These are phyloP conservation scores for Quercus variabilis DNA, from an alignment of 306 rosid genomes.

Conservation along the genomic window DNA sequence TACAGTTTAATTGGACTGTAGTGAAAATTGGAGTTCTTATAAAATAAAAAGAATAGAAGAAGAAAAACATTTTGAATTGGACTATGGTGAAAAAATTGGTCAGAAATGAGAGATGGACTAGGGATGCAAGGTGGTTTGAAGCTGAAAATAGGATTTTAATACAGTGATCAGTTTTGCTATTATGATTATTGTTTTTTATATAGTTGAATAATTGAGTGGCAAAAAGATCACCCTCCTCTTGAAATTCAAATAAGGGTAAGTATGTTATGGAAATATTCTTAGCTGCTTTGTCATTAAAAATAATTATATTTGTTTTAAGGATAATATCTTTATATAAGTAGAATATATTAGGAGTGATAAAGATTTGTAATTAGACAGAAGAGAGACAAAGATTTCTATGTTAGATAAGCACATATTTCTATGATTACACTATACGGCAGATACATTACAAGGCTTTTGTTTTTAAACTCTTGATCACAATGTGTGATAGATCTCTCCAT, in stretches of 20 bases:
- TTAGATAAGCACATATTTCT: neutral
- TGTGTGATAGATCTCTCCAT: neutral
- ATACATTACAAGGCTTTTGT: neutral
- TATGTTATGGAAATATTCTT: neutral
- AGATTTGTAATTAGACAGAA: neutral
- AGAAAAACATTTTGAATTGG: conserved; percentile 6
- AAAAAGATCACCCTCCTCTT: neutral
- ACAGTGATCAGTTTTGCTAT: neutral
- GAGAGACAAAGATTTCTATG: neutral
- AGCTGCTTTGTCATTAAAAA: neutral
- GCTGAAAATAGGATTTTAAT: neutral
- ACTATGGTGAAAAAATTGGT: conserved; percentile 9
- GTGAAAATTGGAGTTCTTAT: neutral
- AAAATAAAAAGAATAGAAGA: neutral
- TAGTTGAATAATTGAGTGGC: neutral
- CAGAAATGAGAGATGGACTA: conserved; percentile 11
- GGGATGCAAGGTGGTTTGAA: neutral
- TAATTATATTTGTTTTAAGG: neutral
- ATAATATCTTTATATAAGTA: neutral
- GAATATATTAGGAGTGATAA: neutral
- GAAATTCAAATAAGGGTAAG: neutral
- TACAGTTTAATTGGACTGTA: neutral
- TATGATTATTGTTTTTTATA: neutral
- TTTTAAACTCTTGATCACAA: no score
- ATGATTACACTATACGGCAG: neutral